Evolutionary conservation across 306 rosid species (phyloP).

Genomic region (Delonix regia): DNA sequence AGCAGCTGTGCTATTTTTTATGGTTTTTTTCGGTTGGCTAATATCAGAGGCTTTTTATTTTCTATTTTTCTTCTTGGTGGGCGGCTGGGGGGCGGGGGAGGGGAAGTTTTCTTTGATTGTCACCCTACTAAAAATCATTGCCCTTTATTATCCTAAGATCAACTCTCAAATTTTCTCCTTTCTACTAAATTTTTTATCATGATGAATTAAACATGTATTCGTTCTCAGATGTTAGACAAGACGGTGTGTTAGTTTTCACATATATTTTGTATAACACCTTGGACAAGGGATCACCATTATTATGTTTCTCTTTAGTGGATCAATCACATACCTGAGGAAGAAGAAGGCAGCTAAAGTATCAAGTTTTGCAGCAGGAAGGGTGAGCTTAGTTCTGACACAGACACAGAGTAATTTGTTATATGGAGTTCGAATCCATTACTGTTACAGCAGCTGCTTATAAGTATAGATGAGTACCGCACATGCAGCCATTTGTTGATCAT

Average conservation of each 20-base stretch:
- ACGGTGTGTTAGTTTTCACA: slow-evolving; percentile 27
- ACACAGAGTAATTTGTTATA: no score
- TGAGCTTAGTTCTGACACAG: slow-evolving; percentile 57
- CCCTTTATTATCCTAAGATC: background rate
- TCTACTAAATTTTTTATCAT: background rate
- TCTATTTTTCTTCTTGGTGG: background rate
- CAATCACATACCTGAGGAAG: slow-evolving; percentile 60
- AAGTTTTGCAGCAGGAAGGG: slow-evolving; percentile 58
- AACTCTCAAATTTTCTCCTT: background rate
- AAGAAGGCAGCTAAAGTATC: slow-evolving; percentile 53
- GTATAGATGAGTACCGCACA: no score
- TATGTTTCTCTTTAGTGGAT: slow-evolving; percentile 65
- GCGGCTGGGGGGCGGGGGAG: no score
- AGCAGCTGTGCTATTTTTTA: background rate
- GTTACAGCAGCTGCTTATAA: no score
- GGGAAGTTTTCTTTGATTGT: no score
- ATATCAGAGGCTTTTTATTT: background rate
- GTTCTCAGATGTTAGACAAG: background rate
- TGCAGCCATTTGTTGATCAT: no score
- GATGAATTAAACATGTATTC: background rate
- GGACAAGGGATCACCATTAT: slow-evolving; percentile 63
- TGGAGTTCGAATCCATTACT: no score
- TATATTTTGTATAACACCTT: slow-evolving; percentile 11
- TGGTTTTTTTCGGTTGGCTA: background rate
- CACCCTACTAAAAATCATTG: no score